Evolutionary conservation across 805 yeast species (phyloP).

Genomic region (Candida stauntonica): DNA sequence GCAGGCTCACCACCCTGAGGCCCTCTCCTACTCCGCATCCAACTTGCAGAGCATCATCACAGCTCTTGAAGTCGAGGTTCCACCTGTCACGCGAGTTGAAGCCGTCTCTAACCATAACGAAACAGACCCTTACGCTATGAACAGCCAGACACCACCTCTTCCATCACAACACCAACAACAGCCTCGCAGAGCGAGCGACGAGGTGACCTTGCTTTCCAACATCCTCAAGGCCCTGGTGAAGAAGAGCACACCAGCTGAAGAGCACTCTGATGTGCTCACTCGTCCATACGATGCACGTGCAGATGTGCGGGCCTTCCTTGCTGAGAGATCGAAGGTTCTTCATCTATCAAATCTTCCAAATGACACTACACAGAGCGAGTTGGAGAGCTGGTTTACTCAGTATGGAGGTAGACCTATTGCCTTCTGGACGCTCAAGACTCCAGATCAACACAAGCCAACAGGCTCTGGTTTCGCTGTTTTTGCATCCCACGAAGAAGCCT

Average conservation of each 20-base stretch:
- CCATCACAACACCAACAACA: constrained; percentile 1
- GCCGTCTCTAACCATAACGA: no score
- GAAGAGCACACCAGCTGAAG: constrained; percentile 43
- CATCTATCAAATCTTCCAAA: constrained; percentile 75
- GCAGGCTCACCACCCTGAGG: constrained; percentile 60
- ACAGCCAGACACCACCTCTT: background rate
- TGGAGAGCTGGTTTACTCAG: constrained; percentile 88
- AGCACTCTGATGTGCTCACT: constrained; percentile 52
- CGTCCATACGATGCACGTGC: constrained; percentile 75
- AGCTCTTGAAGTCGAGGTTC: constrained; percentile 27
- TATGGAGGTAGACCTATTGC: constrained; percentile 84
- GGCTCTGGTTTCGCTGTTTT: constrained; percentile 83
- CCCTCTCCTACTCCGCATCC: constrained; percentile 29
- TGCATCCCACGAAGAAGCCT: constrained; percentile 80
- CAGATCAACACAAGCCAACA: constrained; percentile 47
- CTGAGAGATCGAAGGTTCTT: constrained; percentile 73
- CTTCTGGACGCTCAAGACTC: constrained; percentile 79
- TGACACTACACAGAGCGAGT: constrained; percentile 86
- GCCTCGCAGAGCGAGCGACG: constrained; percentile 41
- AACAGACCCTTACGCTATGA: no score
- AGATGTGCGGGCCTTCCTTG: constrained; percentile 62
- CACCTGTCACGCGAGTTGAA: no score
- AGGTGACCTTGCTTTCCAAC: constrained; percentile 41
- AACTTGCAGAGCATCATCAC: constrained; percentile 26
- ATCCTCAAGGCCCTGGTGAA: constrained; percentile 44